Evolutionary conservation across 176 grass and related monocot genomes (phyloP).

Genomic region (Phyllostachys edulis): DNA sequence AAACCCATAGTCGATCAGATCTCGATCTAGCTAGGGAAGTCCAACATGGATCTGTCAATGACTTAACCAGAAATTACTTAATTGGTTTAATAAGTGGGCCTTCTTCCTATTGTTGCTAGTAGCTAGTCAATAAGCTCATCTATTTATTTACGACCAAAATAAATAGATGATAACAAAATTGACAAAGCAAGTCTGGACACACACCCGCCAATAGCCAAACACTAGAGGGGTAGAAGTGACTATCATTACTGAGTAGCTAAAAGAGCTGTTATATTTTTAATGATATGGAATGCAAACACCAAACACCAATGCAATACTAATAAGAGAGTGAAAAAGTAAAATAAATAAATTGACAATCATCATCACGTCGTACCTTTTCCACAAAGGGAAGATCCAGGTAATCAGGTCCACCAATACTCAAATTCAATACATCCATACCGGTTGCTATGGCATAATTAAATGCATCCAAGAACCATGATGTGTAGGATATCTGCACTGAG

Average conservation of each 20-base stretch:
- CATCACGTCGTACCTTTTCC: constrained; percentile 67
- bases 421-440: constrained; percentile 96
- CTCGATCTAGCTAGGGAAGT: background rate
- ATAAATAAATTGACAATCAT: constrained; percentile 19
- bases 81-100: background rate
- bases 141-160: background rate
- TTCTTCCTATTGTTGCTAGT: background rate
- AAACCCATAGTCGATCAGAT: background rate
- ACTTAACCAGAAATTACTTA: background rate
- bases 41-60: background rate
- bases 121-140: background rate
- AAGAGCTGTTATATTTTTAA: background rate
- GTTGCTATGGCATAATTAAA: constrained; percentile 98
- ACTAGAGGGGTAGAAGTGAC: background rate
- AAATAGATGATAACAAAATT: background rate
- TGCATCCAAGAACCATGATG: constrained; percentile 99
- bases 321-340: constrained; percentile 10
- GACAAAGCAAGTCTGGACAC: background rate
- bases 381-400: constrained; percentile 97
- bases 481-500: constrained; percentile 99
- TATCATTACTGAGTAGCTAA: background rate
- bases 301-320: background rate
- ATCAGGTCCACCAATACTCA: constrained; percentile 97
- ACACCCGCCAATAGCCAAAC: background rate
- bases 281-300: background rate